Percentiles rank a stretch among this genome's conserved stretches.
phyloP scores from a whole-genome alignment of 2,329 filamentous ascomycete species.

The Paramyrothecium roridum region DNA sequence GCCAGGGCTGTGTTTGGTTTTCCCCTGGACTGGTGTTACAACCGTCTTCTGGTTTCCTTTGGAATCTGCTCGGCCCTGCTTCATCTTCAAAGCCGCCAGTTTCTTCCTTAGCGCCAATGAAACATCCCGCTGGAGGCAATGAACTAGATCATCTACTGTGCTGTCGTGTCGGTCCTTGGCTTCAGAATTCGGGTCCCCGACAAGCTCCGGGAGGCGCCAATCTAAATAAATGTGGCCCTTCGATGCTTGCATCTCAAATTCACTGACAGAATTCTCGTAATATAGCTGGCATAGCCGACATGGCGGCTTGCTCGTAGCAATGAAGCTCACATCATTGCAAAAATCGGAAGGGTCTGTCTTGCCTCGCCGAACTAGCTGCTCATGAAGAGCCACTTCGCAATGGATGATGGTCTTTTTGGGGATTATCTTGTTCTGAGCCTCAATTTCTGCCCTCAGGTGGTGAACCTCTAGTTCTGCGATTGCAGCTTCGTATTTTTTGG shows the following conservation, averaged over 20 bases:
- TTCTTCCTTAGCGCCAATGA: neutral
- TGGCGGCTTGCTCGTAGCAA: conserved; percentile 20
- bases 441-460: neutral
- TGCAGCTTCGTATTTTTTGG: neutral
- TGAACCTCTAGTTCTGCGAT: neutral
- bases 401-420: conserved; percentile 21
- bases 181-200: conserved; percentile 1
- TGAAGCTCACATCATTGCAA: conserved; percentile 21
- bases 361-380: conserved; percentile 8
- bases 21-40: too few species aligned
- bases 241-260: conserved; percentile 15
- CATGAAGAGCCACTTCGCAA: conserved; percentile 21
- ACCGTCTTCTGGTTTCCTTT: too few species aligned
- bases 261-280: conserved; percentile 10
- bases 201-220: conserved; percentile 25
- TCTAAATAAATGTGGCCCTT: conserved; percentile 23
- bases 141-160: neutral
- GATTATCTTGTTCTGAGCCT: conserved; percentile 5
- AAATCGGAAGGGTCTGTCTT: conserved; percentile 11
- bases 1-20: too few species aligned
- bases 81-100: neutral
- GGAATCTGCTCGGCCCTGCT: too few species aligned
- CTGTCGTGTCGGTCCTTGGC: neutral
- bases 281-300: conserved; percentile 23
- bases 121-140: neutral